Conservation (phyloP, 2,329 filamentous ascomycete species). For the Talaromyces sp. region DNA sequence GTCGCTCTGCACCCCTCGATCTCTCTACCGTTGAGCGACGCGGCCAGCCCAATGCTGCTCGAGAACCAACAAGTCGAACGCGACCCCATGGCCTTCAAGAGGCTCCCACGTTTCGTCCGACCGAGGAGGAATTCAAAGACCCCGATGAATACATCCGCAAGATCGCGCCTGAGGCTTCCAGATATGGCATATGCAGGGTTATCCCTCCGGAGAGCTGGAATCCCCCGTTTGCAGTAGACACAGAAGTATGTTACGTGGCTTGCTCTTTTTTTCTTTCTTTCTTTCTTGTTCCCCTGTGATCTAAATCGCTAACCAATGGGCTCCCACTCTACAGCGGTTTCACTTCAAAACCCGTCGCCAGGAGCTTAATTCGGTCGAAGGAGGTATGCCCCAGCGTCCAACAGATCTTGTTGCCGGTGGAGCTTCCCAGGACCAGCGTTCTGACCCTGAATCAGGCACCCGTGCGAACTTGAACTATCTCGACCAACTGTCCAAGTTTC, state of each 20-base stretch:
- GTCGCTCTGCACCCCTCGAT: slow-evolving; percentile 67
- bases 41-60: slow-evolving; percentile 70
- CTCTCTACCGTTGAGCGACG: slow-evolving; percentile 86
- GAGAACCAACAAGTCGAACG: slow-evolving; percentile 70
- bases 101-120: slow-evolving; percentile 85
- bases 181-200: slow-evolving; percentile 92
- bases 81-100: slow-evolving; percentile 82
- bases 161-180: slow-evolving; percentile 76
- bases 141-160: slow-evolving; percentile 91
- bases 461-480: slow-evolving; percentile 94
- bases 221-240: slow-evolving; percentile 92
- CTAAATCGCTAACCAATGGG: slow-evolving; percentile 22
- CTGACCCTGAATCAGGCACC: slow-evolving; percentile 61
- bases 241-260: slow-evolving; percentile 64
- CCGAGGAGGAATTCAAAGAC: slow-evolving; percentile 89
- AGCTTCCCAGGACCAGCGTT: slow-evolving; percentile 22
- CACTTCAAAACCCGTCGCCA: slow-evolving; percentile 96
- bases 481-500: slow-evolving; percentile 90
- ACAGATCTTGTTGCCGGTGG: slow-evolving; percentile 24
- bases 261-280: not conserved
- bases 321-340: slow-evolving; percentile 62
- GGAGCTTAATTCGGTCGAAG: slow-evolving; percentile 96
- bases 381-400: slow-evolving; percentile 58
- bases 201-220: slow-evolving; percentile 93
- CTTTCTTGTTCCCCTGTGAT: not conserved